Evolutionary conservation across 1,284 basidiomycete species (phyloP), one percentile per base, ranked within the genome.

Genomic region (Ganoderma resinaceum): DNA sequence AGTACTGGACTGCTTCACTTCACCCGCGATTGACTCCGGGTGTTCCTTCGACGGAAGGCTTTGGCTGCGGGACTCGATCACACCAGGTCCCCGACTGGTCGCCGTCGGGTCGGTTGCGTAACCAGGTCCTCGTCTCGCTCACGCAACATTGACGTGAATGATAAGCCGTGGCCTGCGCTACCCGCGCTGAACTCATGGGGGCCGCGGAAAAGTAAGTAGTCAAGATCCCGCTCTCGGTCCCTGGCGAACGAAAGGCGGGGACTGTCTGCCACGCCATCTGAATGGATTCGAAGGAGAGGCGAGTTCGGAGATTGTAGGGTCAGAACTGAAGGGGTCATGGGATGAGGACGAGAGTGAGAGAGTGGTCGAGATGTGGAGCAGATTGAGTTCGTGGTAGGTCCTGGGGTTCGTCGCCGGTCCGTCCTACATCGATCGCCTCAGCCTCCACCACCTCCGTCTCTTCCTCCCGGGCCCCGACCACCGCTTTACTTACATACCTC

Each of bases 281-380:
- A 14, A 23, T 31, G 52, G 12, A 29, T 53, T 52, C 23, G 49
- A 52, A 14, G 49, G 20, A 26, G 52, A 31, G 8, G 9, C 52
- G 29, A 29, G 52, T 53, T 26, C 52, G 52, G 52, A 31, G 16
- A 31, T 53, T 29, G 52, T 53, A 29, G n/a, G 43, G 43, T 23
- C 43, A 46, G 43, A 46, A 18, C 43, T 23, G 43, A 7, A 53
- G 29, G 52, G 52, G 52, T 55, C 52, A 55, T 58, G 55, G 31
- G 53, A 33, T 26, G 53, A n/a, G 31, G 33, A 18, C 16, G 29
- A 35, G 26, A 23, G 40, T 9, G 31, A 11, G 31, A n/a, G 20
- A 26, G 65, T 66, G 65, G 65, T 61, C 49, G 66, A 63, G 62
- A 63, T 66, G 46, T 59, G 65, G 52, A 38, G 53, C 61, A 66